A percentile compares a stretch with the other conserved stretches of the same genome.
phyloP scores from a whole-genome alignment of 2,329 filamentous ascomycete genomes.

The Penicillium sp. region DNA sequence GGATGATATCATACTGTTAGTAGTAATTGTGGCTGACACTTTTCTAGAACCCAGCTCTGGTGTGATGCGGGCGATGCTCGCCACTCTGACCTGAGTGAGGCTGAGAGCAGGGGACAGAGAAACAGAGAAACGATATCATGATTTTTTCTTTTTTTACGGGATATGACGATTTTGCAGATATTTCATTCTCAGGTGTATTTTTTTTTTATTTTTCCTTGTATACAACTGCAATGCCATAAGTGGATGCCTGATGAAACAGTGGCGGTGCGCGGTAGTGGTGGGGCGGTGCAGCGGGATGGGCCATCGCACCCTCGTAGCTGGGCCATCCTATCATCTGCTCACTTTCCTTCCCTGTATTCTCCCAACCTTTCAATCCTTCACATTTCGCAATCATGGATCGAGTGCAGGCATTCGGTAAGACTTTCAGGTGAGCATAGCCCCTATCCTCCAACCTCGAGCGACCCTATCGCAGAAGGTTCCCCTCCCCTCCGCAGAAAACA shows the following conservation, averaged over 20 bases:
- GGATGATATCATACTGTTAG: not conserved
- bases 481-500: conserved; percentile 9
- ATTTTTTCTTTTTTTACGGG: conserved; percentile 14
- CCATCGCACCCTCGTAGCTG: conserved; percentile 27
- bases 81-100: conserved; percentile 65
- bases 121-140: conserved; percentile 9
- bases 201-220: conserved; percentile 10
- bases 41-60: conserved; percentile 66
- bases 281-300: conserved; percentile 33
- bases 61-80: conserved; percentile 72
- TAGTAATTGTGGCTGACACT: conserved; percentile 17
- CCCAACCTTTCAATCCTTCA: conserved; percentile 2
- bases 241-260: conserved; percentile 29
- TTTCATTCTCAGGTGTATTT: conserved; percentile 6
- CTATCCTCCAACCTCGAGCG: conserved; percentile 13
- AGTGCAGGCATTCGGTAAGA: conserved; percentile 73
- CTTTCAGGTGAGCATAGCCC: conserved; percentile 62
- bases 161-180: conserved; percentile 13
- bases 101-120: not conserved
- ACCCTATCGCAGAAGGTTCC: conserved; percentile 9
- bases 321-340: conserved; percentile 20
- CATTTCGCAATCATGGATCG: conserved; percentile 65
- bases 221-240: conserved; percentile 13
- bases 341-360: conserved; percentile 13
- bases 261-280: conserved; percentile 35